phyloP scores from a whole-genome alignment of 1,139 yeast species.

The Petasospora fabianii region DNA sequence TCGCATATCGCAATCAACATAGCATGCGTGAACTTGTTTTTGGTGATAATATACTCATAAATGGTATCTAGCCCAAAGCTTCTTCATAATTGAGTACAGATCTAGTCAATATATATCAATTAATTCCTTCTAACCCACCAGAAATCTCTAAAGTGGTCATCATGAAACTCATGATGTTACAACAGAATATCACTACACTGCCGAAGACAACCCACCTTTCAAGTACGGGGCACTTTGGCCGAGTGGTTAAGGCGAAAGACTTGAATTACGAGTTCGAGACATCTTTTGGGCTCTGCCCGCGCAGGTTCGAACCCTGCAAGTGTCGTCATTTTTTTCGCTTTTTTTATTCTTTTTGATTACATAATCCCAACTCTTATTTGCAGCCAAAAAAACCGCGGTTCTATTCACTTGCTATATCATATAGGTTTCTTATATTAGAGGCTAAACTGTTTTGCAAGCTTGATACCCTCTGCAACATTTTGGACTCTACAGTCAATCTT shows the following conservation, averaged over 20 bases:
- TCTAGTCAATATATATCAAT: too few relatives aligned
- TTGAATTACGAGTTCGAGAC: slow-evolving; percentile 23
- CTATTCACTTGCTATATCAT: not conserved
- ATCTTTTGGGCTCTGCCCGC: slow-evolving; percentile 36
- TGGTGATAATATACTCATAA: too few relatives aligned
- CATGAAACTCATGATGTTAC: too few relatives aligned
- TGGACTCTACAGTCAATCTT: slow-evolving; percentile 83
- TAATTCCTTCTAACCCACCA: too few relatives aligned
- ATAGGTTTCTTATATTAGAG: slow-evolving; percentile 9
- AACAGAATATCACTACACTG: too few relatives aligned
- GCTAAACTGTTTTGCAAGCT: slow-evolving; percentile 42
- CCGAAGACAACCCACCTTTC: not conserved
- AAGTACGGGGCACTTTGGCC: slow-evolving; percentile 28
- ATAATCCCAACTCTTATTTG: not conserved
- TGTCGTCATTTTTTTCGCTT: slow-evolving; percentile 31
- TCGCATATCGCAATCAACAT: too few relatives aligned
- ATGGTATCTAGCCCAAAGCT: too few relatives aligned
- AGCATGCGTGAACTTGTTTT: too few relatives aligned
- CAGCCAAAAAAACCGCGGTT: not conserved
- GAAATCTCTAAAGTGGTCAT: too few relatives aligned
- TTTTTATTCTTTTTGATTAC: not conserved
- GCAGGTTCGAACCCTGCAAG: slow-evolving; percentile 49
- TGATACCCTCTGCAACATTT: slow-evolving; percentile 77
- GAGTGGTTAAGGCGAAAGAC: slow-evolving; percentile 33
- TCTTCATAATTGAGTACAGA: too few relatives aligned